These are phyloP conservation scores for Trichoderma reesei DNA, from an alignment of 495 filamentous ascomycete genomes.

Conservation along the genomic window DNA sequence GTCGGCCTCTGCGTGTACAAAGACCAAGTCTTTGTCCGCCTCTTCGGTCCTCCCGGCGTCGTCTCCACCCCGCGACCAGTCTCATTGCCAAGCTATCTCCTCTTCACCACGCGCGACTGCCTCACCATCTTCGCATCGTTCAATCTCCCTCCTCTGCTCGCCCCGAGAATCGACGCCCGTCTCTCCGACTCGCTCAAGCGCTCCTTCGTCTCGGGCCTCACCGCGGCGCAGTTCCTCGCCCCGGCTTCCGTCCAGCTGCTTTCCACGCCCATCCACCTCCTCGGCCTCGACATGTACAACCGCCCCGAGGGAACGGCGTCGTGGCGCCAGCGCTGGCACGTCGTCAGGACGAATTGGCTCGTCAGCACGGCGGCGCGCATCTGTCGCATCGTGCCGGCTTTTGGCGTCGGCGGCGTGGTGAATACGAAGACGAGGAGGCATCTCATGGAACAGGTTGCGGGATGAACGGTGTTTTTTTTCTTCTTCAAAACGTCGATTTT, in stretches of 20 bases:
- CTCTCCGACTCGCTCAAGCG: constrained; percentile 41
- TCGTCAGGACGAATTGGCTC: constrained; percentile 66
- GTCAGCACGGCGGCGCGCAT: constrained; percentile 72
- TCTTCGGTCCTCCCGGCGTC: constrained; percentile 57
- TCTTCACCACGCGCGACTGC: constrained; percentile 80
- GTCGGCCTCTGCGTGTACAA: constrained; percentile 89
- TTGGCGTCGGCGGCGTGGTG: constrained; percentile 85
- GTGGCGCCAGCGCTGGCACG: constrained; percentile 49
- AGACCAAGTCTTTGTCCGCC: constrained; percentile 72
- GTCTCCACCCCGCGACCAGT: constrained; percentile 46
- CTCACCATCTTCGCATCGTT: constrained; percentile 91
- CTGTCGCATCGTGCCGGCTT: constrained; percentile 86
- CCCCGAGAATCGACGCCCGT: constrained; percentile 48
- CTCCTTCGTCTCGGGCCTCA: constrained; percentile 33
- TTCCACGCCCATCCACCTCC: constrained; percentile 78
- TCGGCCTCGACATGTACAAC: constrained; percentile 88
- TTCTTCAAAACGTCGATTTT: too few species aligned
- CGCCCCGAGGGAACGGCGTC: constrained; percentile 37
- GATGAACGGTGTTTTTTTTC: constrained; percentile 5
- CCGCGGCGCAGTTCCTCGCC: constrained; percentile 68
- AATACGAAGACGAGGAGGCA: constrained; percentile 62
- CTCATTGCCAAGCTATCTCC: constrained; percentile 53
- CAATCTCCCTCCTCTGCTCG: constrained; percentile 75
- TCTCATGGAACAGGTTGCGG: constrained; percentile 34
- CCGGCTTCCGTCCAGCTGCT: constrained; percentile 73